A percentile compares a stretch with the other conserved stretches of the same genome.
These are phyloP conservation scores for Mycena alexandri DNA, from an alignment of 768 basidiomycete genomes.

Conservation along the genomic window DNA sequence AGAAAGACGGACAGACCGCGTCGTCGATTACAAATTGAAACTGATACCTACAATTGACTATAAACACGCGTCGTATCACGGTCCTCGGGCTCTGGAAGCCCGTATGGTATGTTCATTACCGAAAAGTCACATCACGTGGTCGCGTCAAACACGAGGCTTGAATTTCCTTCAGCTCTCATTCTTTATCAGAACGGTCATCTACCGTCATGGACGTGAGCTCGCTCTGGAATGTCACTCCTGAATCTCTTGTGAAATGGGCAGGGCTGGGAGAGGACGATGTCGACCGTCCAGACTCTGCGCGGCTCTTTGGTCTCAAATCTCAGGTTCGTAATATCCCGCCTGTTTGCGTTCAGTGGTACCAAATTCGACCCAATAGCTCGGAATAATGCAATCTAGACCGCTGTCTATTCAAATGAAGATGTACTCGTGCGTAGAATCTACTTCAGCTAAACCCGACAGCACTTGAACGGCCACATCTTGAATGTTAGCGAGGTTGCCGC, in stretches of 20 bases:
- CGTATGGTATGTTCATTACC: no score
- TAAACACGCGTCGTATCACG: not conserved
- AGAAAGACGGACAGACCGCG: no score
- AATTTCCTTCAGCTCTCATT: not conserved
- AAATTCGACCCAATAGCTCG: slow-evolving; percentile 14
- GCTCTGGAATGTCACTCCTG: slow-evolving; percentile 29
- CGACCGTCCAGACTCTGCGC: slow-evolving; percentile 14
- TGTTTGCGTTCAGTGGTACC: no score
- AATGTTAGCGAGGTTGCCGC: slow-evolving; percentile 53
- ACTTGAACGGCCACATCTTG: not conserved
- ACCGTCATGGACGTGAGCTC: slow-evolving; percentile 7
- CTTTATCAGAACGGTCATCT: no score
- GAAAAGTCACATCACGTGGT: slow-evolving; percentile 14
- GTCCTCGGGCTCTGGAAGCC: no score
- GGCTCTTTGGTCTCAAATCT: slow-evolving; percentile 2
- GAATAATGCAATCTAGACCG: slow-evolving; percentile 22
- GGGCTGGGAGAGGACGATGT: slow-evolving; percentile 10
- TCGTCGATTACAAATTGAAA: no score
- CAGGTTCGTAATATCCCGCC: slow-evolving; percentile 18
- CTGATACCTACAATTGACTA: no score
- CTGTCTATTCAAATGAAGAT: slow-evolving; percentile 20
- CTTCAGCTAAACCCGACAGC: not conserved
- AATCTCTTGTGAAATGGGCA: slow-evolving; percentile 31
- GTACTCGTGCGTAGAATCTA: slow-evolving; percentile 24
- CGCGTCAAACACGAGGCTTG: slow-evolving; percentile 8